Evolutionary conservation across 805 yeast genomes (phyloP), one percentile per base, ranked within the genome.

Genomic region (Pichia gijzeniarum): DNA sequence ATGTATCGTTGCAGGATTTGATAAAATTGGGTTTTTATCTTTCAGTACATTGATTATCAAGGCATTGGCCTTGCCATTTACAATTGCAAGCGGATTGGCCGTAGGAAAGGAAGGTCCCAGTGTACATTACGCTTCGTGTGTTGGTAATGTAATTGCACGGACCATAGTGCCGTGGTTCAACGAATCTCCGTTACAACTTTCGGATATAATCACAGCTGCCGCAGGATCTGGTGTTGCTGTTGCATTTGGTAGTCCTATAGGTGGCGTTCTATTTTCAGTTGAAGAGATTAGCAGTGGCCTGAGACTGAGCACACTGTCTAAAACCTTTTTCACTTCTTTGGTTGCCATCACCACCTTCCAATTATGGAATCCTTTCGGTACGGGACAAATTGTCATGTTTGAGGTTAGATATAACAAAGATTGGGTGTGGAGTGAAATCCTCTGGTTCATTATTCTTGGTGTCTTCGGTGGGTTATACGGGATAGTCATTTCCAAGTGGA

Each of bases 221-320:
- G 77, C 96, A 9, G 98, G 96, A 3, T 96, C 99, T 1, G 99
- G 99, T 43, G 98, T 93, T 8, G 98, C 98, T 0, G 98, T 93
- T 8, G 99, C 98, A 0, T 93, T 93, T 69, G 98, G 96, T 0
- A 79, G 90, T 12, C 99, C 99, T 0, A 88, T 91, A 69, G 95
- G 95, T 21, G 99, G 99, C 14, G 98, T 93, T 1, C 65, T 93
- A 34, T 93, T 95, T 62, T 80, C 95, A 12, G 75, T 93, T 48
- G 99, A 93, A 61, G 99, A 93, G 55, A 88, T 93, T 27, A 77
- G 93, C 0, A 72, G 82, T 28, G 75, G 76, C 35, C 83, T 88
- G 60, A 84, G 79, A 53, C 67, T 89, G 14, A 73, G 84, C 3
- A 85, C 96, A 1, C 74, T 95, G 62, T 87, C 95, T 95, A 85